These are phyloP conservation scores for Cladorrhinum sp. DNA, from an alignment of 2,329 filamentous ascomycete species.

Conservation along the genomic window DNA sequence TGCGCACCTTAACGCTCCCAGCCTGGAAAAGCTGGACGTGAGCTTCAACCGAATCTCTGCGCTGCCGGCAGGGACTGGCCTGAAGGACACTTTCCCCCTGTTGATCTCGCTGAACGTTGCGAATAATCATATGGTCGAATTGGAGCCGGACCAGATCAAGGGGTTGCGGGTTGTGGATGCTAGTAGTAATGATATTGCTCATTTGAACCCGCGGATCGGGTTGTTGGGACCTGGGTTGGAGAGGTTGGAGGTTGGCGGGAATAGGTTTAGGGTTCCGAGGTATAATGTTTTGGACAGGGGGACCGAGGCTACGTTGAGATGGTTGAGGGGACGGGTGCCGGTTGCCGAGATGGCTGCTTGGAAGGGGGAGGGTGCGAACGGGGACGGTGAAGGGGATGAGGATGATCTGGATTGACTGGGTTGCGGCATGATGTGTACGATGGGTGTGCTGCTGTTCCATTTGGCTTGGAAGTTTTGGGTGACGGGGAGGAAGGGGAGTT, in stretches of 20 bases:
- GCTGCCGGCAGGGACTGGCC: slow-evolving; percentile 51
- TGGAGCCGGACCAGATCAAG: slow-evolving; percentile 69
- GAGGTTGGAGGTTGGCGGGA: slow-evolving; percentile 75
- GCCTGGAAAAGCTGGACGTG: slow-evolving; percentile 73
- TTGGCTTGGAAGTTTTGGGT: neutral
- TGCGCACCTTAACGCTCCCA: slow-evolving; percentile 66
- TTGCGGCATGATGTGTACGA: neutral
- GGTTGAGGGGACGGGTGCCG: slow-evolving; percentile 74
- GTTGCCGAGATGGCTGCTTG: slow-evolving; percentile 57
- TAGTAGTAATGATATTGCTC: slow-evolving; percentile 80
- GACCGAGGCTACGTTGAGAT: slow-evolving; percentile 78
- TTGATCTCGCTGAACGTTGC: slow-evolving; percentile 68
- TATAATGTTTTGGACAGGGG: slow-evolving; percentile 82
- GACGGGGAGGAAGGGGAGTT: too few species aligned
- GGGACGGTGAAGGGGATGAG: slow-evolving; percentile 37
- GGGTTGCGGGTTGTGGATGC: slow-evolving; percentile 76
- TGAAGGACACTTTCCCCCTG: slow-evolving; percentile 66
- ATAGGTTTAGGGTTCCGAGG: slow-evolving; percentile 82
- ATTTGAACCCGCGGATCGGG: slow-evolving; percentile 76
- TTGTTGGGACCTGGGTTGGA: slow-evolving; percentile 61
- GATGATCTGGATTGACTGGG: slow-evolving; percentile 26
- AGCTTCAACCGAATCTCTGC: slow-evolving; percentile 76
- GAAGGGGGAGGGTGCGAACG: slow-evolving; percentile 46
- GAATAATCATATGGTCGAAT: slow-evolving; percentile 74
- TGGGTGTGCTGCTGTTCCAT: neutral